phyloP scores from a whole-genome alignment of 352 stramenopile genomes.

The Globisporangium solare region DNA sequence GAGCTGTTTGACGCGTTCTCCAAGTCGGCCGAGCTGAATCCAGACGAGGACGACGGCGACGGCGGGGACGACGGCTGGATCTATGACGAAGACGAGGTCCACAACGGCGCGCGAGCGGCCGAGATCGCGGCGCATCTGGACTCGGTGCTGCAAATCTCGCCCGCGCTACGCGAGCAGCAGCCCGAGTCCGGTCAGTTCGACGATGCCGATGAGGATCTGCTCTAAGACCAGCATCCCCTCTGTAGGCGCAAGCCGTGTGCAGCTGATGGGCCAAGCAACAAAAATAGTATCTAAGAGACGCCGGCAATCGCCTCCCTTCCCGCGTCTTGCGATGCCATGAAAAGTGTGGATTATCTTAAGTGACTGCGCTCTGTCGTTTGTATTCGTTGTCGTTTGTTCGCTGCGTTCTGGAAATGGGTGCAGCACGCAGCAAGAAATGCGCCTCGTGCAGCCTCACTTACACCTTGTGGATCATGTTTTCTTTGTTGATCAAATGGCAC shows the following conservation, averaged over 20 bases:
- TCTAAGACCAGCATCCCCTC: background rate
- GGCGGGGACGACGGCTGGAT: constrained; percentile 64
- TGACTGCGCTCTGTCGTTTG: too few relatives aligned
- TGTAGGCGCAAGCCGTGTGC: too few relatives aligned
- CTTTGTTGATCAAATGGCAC: constrained; percentile 98
- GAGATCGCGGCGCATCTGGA: constrained; percentile 64
- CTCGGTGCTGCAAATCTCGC: constrained; percentile 61
- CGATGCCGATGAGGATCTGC: constrained; percentile 64
- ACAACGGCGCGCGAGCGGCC: constrained; percentile 49
- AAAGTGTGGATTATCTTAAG: too few relatives aligned
- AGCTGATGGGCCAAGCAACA: too few relatives aligned
- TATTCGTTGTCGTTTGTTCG: background rate
- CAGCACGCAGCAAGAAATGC: constrained; percentile 3
- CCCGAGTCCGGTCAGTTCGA: constrained; percentile 71
- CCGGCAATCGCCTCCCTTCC: too few relatives aligned
- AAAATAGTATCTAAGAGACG: too few relatives aligned
- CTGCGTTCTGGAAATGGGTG: background rate
- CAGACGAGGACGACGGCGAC: constrained; percentile 50
- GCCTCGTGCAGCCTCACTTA: constrained; percentile 17
- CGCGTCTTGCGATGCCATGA: too few relatives aligned
- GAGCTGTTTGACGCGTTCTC: constrained; percentile 72
- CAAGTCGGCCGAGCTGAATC: constrained; percentile 82
- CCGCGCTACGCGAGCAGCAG: constrained; percentile 24
- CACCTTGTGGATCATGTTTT: constrained; percentile 97
- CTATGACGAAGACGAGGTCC: constrained; percentile 78